phyloP scores from a whole-genome alignment of 495 filamentous ascomycete species.

The Sordaria brevicollis region DNA sequence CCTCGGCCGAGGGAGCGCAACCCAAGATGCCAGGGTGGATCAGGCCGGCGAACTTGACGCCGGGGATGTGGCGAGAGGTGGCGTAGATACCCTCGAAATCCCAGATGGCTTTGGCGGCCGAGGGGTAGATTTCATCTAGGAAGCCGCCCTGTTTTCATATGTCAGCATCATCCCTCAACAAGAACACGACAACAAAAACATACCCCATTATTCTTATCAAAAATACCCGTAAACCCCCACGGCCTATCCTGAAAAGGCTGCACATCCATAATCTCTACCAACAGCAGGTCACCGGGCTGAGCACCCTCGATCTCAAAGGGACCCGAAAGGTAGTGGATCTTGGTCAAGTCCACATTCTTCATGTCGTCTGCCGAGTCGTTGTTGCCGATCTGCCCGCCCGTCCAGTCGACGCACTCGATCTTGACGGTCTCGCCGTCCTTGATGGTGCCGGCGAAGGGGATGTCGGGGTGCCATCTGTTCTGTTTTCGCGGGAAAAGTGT shows the following conservation, averaged over 20 bases:
- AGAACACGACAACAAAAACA: not conserved
- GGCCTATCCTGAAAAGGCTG: slow-evolving; percentile 80
- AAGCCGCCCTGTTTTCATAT: slow-evolving; percentile 68
- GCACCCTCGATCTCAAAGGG: slow-evolving; percentile 86
- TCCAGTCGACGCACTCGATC: slow-evolving; percentile 92
- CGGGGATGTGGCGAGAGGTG: slow-evolving; percentile 81
- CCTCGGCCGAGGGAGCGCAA: slow-evolving; percentile 69
- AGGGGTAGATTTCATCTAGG: slow-evolving; percentile 80
- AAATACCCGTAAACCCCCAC: slow-evolving; percentile 89
- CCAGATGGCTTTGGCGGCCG: slow-evolving; percentile 92
- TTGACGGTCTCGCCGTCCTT: slow-evolving; percentile 83
- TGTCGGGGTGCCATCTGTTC: slow-evolving; percentile 94
- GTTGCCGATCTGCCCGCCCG: slow-evolving; percentile 80
- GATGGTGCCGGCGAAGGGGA: slow-evolving; percentile 67
- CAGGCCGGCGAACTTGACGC: slow-evolving; percentile 79
- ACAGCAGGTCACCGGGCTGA: slow-evolving; percentile 73
- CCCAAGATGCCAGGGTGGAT: slow-evolving; percentile 94
- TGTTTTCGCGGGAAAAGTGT: no score
- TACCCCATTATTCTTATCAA: slow-evolving; percentile 65
- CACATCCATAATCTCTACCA: slow-evolving; percentile 93
- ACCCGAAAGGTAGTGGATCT: slow-evolving; percentile 79
- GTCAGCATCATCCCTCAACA: not conserved
- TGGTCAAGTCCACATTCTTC: slow-evolving; percentile 72
- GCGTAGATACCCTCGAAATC: slow-evolving; percentile 95
- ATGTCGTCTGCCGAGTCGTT: slow-evolving; percentile 86